Conservation (phyloP, 78 protist genomes). For the Cyanophora paradoxa region DNA sequence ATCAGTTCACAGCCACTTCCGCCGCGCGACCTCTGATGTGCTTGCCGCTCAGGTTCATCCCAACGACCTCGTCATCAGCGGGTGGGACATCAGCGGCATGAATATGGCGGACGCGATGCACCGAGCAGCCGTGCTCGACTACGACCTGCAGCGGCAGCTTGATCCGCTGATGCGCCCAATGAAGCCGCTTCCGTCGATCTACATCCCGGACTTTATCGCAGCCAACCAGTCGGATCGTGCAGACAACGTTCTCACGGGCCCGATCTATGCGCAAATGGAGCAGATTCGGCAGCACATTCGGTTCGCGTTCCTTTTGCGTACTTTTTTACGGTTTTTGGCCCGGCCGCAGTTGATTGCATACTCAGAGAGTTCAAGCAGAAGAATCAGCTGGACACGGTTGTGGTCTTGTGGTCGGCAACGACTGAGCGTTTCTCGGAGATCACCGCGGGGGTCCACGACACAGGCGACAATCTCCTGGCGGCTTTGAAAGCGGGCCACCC, state of each 20-base stretch:
- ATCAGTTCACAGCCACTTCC: no score
- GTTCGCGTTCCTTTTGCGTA: no score
- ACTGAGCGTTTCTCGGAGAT: slow-evolving; percentile 94
- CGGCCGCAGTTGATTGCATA: no score
- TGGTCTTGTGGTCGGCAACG: slow-evolving; percentile 97
- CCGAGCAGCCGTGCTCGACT: slow-evolving; percentile 89
- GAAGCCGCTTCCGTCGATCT: slow-evolving; percentile 88
- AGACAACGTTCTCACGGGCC: slow-evolving; percentile 85
- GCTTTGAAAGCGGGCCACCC: slow-evolving; percentile 38
- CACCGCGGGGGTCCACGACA: slow-evolving; percentile 84
- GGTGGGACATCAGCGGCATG: slow-evolving; percentile 95
- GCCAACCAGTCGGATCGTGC: slow-evolving; percentile 97
- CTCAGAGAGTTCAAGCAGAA: slow-evolving; percentile 87
- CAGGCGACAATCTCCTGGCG: slow-evolving; percentile 76
- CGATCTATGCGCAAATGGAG: slow-evolving; percentile 76
- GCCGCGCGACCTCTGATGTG: no score
- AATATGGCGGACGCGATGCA: slow-evolving; percentile 90
- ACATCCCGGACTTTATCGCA: slow-evolving; percentile 96
- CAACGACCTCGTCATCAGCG: slow-evolving; percentile 92
- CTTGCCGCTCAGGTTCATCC: no score
- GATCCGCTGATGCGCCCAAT: slow-evolving; percentile 49
- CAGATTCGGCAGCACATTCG: slow-evolving; percentile 84
- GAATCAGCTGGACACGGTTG: slow-evolving; percentile 78
- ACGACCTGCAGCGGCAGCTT: slow-evolving; percentile 84
- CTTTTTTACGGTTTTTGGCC: no score